Conservation (phyloP, 768 basidiomycete genomes). For the Gelatoporia subvermispora region DNA sequence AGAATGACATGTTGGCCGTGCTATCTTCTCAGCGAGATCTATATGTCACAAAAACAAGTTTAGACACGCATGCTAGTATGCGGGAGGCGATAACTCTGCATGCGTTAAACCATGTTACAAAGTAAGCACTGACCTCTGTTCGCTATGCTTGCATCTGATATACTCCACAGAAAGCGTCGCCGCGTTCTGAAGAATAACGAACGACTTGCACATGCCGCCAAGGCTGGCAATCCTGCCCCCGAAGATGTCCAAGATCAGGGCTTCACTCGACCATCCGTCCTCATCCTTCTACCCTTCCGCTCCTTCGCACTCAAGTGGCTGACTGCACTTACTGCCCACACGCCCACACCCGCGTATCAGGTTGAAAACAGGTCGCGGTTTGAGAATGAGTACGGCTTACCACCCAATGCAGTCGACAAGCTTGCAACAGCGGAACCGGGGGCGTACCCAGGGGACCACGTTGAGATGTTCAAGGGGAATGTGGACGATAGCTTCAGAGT, state of each 20-base stretch:
- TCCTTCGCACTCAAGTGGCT: constrained; percentile 84
- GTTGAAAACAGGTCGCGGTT: constrained; percentile 88
- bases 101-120: constrained; percentile 83
- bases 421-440: constrained; percentile 68
- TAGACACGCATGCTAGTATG: constrained; percentile 56
- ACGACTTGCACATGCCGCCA: constrained; percentile 68
- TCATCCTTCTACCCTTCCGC: constrained; percentile 91
- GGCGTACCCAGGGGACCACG: constrained; percentile 81
- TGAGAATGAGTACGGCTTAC: constrained; percentile 75
- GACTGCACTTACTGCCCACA: constrained; percentile 70
- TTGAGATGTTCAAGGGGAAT: constrained; percentile 94
- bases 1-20: constrained; percentile 63
- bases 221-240: constrained; percentile 50
- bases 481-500: constrained; percentile 92
- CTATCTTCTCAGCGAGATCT: constrained; percentile 72
- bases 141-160: background rate
- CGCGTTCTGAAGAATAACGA: constrained; percentile 92
- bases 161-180: constrained; percentile 69
- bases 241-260: constrained; percentile 93
- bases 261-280: constrained; percentile 92
- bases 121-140: constrained; percentile 43
- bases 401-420: constrained; percentile 76
- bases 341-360: constrained; percentile 67
- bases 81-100: constrained; percentile 76
- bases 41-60: constrained; percentile 61